Evolutionary conservation across 257 asterid genomes (phyloP).

Genomic region (Sherardia arvensis): DNA sequence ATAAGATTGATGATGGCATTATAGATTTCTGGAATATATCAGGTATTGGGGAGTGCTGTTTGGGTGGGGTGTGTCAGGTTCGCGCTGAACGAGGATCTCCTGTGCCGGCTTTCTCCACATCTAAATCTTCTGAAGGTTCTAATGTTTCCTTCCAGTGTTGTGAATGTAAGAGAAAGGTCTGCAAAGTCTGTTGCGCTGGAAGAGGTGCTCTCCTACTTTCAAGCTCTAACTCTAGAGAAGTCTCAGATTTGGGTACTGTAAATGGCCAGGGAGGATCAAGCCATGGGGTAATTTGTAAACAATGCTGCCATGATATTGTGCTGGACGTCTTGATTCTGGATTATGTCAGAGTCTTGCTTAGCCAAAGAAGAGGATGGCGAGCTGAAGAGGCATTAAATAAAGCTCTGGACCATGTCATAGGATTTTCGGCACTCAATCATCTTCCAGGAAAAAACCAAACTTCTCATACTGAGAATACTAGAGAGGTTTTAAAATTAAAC

Average conservation of each 20-base stretch:
- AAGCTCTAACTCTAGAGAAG: slow-evolving; percentile 43
- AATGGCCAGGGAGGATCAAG: slow-evolving; percentile 63
- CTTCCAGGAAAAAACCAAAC: slow-evolving; percentile 28
- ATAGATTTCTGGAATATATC: slow-evolving; percentile 87
- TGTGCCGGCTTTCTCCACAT: slow-evolving; percentile 21
- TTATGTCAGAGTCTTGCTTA: slow-evolving; percentile 68
- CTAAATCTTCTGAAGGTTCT: slow-evolving; percentile 37
- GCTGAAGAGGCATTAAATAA: slow-evolving; percentile 55
- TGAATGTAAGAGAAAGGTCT: slow-evolving; percentile 68
- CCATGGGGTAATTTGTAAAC: slow-evolving; percentile 65
- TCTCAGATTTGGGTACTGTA: slow-evolving; percentile 37
- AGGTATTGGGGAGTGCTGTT: slow-evolving; percentile 59
- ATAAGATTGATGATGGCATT: slow-evolving; percentile 37
- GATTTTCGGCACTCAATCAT: slow-evolving; percentile 35
- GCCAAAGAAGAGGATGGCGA: slow-evolving; percentile 54
- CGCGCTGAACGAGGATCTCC: slow-evolving; percentile 53
- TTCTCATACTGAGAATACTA: slow-evolving; percentile 27
- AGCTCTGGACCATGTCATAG: slow-evolving; percentile 52
- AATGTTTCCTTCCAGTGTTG: slow-evolving; percentile 44
- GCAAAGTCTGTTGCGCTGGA: slow-evolving; percentile 90
- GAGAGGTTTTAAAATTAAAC: slow-evolving; percentile 35
- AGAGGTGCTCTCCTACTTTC: slow-evolving; percentile 71
- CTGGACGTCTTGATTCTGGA: slow-evolving; percentile 74
- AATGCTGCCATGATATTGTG: slow-evolving; percentile 71
- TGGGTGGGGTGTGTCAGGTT: slow-evolving; percentile 70